Evolutionary conservation across 78 protist genomes (phyloP).

Genomic region (Tieghemostelium lacteum): DNA sequence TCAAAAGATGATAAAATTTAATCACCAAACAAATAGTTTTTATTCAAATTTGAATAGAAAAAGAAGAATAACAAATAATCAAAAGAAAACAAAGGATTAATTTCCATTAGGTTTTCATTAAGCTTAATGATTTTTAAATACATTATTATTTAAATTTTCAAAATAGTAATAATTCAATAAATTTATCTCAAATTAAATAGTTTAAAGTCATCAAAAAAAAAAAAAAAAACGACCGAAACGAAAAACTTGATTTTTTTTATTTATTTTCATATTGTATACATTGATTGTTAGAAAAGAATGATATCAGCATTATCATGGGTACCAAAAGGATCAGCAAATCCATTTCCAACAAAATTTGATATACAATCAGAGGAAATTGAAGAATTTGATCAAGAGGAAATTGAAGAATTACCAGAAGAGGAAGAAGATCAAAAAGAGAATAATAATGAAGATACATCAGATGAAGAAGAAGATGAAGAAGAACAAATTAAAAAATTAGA

Average conservation of each 20-base stretch:
- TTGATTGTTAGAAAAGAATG: constrained; percentile 19
- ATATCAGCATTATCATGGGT: constrained; percentile 79
- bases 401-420: constrained; percentile 5
- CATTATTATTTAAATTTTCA: no score
- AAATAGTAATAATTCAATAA: no score
- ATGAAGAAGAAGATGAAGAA: constrained; percentile 27
- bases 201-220: not conserved
- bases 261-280: not conserved
- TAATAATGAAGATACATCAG: not conserved
- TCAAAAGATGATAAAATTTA: no score
- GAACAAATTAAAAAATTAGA: not conserved
- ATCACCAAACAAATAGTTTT: no score
- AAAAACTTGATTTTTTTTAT: not conserved
- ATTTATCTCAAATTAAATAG: not conserved
- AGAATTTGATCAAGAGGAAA: constrained; percentile 23
- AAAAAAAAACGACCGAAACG: constrained; percentile 1
- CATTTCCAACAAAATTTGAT: constrained; percentile 59
- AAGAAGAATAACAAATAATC: no score
- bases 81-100: not conserved
- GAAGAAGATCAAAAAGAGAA: constrained; percentile 22
- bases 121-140: not conserved
- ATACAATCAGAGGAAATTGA: constrained; percentile 25
- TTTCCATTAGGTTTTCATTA: no score
- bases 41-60: no score
- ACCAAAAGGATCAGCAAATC: constrained; percentile 77